Percentiles rank a stretch among this genome's conserved stretches.
Evolutionary conservation across 768 basidiomycete genomes (phyloP).

Genomic region (Leccinum aurantiacum): DNA sequence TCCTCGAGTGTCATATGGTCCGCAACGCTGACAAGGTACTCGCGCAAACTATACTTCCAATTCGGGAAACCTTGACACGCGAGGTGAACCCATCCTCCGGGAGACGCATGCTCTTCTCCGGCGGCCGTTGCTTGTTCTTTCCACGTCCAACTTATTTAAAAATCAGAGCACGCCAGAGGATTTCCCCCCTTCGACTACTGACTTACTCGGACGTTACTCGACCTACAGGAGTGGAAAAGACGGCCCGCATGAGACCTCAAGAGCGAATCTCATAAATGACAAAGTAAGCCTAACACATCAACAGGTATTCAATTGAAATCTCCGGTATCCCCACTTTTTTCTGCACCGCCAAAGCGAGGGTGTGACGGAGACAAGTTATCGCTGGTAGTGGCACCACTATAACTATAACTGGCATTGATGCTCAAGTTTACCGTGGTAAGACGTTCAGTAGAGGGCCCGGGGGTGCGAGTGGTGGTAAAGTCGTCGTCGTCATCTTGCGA

Average conservation of each 20-base stretch:
- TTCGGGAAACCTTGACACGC: not conserved
- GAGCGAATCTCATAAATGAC: not conserved
- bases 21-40: not conserved
- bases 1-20: too few species aligned
- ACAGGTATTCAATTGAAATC: not conserved
- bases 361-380: not conserved
- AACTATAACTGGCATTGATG: not conserved
- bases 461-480: conserved; percentile 10
- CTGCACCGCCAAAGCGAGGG: not conserved
- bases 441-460: too few species aligned
- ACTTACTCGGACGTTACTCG: not conserved
- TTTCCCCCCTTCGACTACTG: not conserved
- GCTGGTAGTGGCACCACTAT: not conserved
- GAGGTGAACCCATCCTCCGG: not conserved
- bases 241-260: not conserved
- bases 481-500: conserved; percentile 7
- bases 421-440: conserved; percentile 15
- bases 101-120: not conserved
- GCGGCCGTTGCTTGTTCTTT: not conserved
- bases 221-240: not conserved
- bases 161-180: not conserved
- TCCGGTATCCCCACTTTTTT: not conserved
- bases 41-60: not conserved
- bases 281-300: not conserved
- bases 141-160: not conserved